Evolutionary conservation across 257 asterid genomes (phyloP).

Genomic region (Jaltomata sinuosa): DNA sequence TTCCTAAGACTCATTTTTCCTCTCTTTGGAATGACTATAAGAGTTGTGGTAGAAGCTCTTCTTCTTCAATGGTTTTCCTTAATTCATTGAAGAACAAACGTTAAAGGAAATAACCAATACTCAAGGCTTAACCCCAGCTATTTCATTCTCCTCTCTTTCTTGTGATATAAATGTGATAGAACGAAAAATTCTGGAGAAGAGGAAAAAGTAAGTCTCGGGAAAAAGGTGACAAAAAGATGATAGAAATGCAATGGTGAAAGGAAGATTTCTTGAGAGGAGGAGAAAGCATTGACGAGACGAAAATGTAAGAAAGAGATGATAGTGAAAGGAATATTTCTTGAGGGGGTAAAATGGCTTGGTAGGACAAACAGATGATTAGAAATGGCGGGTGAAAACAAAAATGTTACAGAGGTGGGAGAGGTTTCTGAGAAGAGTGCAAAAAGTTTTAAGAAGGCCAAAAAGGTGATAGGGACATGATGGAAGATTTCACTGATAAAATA

Average conservation of each 20-base stretch:
- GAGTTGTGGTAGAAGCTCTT: neutral
- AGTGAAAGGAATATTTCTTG: neutral
- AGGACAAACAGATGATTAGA: neutral
- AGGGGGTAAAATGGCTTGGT: neutral
- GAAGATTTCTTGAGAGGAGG: neutral
- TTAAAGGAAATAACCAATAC: neutral
- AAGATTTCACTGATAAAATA: neutral
- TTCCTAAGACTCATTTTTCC: neutral
- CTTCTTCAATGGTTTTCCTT: neutral
- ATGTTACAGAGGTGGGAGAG: neutral
- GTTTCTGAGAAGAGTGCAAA: neutral
- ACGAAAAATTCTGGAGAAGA: neutral
- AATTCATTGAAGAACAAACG: neutral
- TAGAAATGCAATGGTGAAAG: neutral
- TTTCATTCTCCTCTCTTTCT: neutral
- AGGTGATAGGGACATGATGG: neutral
- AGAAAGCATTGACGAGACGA: neutral
- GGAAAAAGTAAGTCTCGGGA: neutral
- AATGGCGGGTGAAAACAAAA: neutral
- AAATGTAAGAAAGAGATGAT: neutral
- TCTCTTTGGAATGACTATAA: neutral
- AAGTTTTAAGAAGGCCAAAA: neutral
- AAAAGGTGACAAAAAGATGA: neutral
- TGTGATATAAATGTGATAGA: neutral
- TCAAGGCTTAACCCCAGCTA: neutral